Percentiles rank a stretch among this genome's conserved stretches.
These are phyloP conservation scores for Phallus indusiatus DNA, from an alignment of 768 basidiomycete species.

Conservation along the genomic window DNA sequence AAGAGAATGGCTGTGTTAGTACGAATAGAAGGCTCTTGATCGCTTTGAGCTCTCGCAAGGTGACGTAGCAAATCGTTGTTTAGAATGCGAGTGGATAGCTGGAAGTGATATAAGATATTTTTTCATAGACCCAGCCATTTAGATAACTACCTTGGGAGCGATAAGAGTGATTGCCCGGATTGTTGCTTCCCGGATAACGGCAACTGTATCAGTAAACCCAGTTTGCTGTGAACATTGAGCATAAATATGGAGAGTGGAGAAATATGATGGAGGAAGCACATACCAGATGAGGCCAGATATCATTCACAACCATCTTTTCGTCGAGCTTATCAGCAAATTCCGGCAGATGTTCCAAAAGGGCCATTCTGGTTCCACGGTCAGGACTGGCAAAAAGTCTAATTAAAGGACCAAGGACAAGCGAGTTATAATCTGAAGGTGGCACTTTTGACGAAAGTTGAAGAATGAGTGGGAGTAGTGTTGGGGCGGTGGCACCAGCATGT, in stretches of 20 bases:
- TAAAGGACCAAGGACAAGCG: conserved; percentile 63
- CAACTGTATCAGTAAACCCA: conserved; percentile 90
- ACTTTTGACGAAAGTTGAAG: conserved; percentile 69
- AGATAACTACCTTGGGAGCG: conserved; percentile 62
- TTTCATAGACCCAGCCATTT: not conserved
- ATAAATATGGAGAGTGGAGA: not conserved
- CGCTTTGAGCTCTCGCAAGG: conserved; percentile 87
- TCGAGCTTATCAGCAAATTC: conserved; percentile 85
- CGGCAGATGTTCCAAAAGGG: conserved; percentile 74
- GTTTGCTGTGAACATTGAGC: conserved; percentile 54
- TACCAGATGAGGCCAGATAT: conserved; percentile 90
- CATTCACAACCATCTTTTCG: conserved; percentile 73
- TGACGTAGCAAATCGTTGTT: conserved; percentile 94
- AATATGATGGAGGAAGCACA: conserved; percentile 17
- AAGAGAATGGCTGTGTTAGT: conserved; percentile 97
- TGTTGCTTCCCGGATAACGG: conserved; percentile 90
- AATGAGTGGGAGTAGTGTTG: conserved; percentile 73
- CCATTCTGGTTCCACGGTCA: conserved; percentile 91
- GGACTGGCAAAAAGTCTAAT: conserved; percentile 80
- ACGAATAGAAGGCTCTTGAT: conserved; percentile 88
- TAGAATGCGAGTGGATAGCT: conserved; percentile 74
- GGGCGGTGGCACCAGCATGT: conserved; percentile 67
- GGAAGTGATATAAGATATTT: conserved; percentile 2
- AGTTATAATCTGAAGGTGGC: conserved; percentile 59
- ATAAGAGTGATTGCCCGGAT: conserved; percentile 79